Percentiles rank a stretch among this genome's conserved stretches.
phyloP scores from a whole-genome alignment of 768 basidiomycete genomes.

The Pulveroboletus ravenelii region DNA sequence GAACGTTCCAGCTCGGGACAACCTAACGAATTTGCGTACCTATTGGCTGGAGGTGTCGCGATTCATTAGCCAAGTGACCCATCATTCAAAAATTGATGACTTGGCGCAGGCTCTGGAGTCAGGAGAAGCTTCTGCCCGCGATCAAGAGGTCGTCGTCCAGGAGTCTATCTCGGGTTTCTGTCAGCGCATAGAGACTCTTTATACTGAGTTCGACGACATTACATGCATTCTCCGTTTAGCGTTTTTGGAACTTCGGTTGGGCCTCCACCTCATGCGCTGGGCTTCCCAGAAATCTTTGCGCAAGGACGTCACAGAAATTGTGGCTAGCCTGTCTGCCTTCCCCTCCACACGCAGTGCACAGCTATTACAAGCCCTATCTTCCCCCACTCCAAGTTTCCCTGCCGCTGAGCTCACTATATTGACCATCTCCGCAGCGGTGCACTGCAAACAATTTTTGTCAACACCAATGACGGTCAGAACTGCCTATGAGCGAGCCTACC shows the following conservation, averaged over 20 bases:
- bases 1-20: constrained; percentile 32
- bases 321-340: constrained; percentile 44
- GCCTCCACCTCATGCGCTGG: constrained; percentile 53
- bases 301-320: constrained; percentile 21
- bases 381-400: constrained; percentile 8
- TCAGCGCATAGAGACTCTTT: constrained; percentile 63
- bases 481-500: constrained; percentile 63
- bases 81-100: constrained; percentile 43
- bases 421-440: constrained; percentile 37
- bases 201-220: constrained; percentile 71
- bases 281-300: constrained; percentile 17
- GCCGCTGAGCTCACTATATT: constrained; percentile 37
- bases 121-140: constrained; percentile 34
- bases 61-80: constrained; percentile 60
- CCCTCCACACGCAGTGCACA: constrained; percentile 47
- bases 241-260: constrained; percentile 63
- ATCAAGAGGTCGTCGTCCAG: constrained; percentile 70
- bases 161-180: constrained; percentile 74
- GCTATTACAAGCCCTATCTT: constrained; percentile 28
- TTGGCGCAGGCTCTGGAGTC: constrained; percentile 39
- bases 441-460: constrained; percentile 20
- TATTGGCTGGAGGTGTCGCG: constrained; percentile 77
- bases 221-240: constrained; percentile 61
- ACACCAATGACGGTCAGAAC: constrained; percentile 34
- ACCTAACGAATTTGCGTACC: constrained; percentile 47